Percentiles rank a stretch among this genome's conserved stretches.
phyloP scores from a whole-genome alignment of 1,284 basidiomycete genomes.

The Volvariella volvacea region DNA sequence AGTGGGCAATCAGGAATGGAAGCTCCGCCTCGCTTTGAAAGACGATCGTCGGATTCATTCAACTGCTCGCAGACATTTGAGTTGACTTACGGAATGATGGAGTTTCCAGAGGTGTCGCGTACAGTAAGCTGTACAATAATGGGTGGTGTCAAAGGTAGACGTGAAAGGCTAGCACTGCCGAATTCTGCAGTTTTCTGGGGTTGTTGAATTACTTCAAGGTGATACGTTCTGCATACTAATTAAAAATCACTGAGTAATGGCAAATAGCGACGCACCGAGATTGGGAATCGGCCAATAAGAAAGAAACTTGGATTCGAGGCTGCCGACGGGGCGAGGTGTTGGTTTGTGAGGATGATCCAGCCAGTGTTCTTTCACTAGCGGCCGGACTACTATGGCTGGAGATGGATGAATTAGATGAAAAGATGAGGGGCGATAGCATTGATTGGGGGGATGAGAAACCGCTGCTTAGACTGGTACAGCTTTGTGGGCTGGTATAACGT shows the following conservation, averaged over 20 bases:
- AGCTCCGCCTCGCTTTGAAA: conserved; percentile 65
- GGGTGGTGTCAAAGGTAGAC: conserved; percentile 76
- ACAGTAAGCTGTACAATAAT: conserved; percentile 74
- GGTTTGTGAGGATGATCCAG: not conserved
- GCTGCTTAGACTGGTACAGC: conserved; percentile 19
- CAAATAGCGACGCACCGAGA: conserved; percentile 32
- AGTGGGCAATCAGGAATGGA: conserved; percentile 76
- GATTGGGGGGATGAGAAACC: conserved; percentile 34
- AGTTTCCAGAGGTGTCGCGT: conserved; percentile 60
- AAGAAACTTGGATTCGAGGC: conserved; percentile 47
- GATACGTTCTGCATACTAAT: conserved; percentile 47
- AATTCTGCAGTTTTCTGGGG: conserved; percentile 77
- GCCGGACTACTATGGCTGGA: conserved; percentile 34
- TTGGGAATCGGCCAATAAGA: conserved; percentile 44
- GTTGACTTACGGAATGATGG: conserved; percentile 58
- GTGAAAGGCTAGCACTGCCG: conserved; percentile 65
- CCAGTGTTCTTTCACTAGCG: conserved; percentile 13
- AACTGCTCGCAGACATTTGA: not conserved
- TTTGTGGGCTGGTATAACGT: conserved; percentile 6
- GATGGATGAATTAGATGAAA: conserved; percentile 25
- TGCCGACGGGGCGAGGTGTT: conserved; percentile 28
- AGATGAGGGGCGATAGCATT: conserved; percentile 23
- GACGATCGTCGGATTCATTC: not conserved
- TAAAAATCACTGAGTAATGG: not conserved
- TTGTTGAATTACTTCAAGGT: conserved; percentile 75